Evolutionary conservation across 2,329 filamentous ascomycete genomes (phyloP).

Genomic region (Passalora sequoiae): DNA sequence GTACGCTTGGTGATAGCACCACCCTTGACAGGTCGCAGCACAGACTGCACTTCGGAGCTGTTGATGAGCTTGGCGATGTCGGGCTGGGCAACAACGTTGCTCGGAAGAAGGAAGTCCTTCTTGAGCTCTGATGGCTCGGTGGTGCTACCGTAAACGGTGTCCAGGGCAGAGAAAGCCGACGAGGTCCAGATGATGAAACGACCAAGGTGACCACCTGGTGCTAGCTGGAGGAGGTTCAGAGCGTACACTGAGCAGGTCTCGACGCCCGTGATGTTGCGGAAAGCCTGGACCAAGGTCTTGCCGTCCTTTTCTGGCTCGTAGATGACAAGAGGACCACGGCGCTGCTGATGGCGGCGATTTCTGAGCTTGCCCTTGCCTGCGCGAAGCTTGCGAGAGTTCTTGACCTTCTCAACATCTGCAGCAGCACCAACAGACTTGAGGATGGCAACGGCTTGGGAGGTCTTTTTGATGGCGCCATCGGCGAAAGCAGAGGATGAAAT

Average conservation of each 20-base stretch:
- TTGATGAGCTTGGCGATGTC: constrained; percentile 98
- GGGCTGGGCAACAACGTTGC: constrained; percentile 86
- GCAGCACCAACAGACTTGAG: constrained; percentile 88
- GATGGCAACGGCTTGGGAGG: constrained; percentile 76
- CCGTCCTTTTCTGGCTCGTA: constrained; percentile 95
- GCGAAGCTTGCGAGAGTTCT: constrained; percentile 91
- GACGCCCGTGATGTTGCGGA: constrained; percentile 98
- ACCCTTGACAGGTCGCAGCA: constrained; percentile 87
- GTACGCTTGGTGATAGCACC: constrained; percentile 82
- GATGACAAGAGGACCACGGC: constrained; percentile 94
- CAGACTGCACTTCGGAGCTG: constrained; percentile 96
- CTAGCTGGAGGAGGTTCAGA: constrained; percentile 98
- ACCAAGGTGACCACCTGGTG: constrained; percentile 95
- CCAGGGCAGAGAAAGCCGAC: constrained; percentile 89
- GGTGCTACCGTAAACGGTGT: constrained; percentile 94
- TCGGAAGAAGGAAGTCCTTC: constrained; percentile 97
- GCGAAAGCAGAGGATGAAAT: constrained; percentile 87
- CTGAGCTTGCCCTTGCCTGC: constrained; percentile 99
- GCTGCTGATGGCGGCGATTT: constrained; percentile 93
- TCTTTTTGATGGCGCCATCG: constrained; percentile 75
- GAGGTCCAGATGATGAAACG: constrained; percentile 99
- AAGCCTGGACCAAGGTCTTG: constrained; percentile 86
- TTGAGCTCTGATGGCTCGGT: constrained; percentile 85
- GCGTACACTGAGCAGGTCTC: constrained; percentile 92
- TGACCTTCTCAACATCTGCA: constrained; percentile 89